Evolutionary conservation across 106 monocot genomes (phyloP).

Genomic region (Dactylorhiza incarnata): DNA sequence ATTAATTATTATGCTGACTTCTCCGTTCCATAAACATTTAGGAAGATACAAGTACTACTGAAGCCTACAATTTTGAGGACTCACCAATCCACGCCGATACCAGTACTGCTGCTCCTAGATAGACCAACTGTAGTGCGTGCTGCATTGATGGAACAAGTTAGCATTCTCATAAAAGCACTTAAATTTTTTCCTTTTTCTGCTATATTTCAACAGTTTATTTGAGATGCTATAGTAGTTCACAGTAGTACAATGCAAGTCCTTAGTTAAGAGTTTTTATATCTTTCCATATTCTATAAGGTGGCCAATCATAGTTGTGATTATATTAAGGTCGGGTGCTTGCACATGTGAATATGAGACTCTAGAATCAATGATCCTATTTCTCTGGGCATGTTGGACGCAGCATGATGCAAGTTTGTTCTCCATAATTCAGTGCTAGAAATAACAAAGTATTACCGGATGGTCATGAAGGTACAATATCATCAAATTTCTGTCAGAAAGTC

Average conservation of each 20-base stretch:
- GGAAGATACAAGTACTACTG: not conserved
- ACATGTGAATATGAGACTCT: no score
- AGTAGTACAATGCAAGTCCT: not conserved
- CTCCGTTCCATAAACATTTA: not conserved
- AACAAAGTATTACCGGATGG: no score
- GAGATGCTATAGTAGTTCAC: not conserved
- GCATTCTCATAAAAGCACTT: not conserved
- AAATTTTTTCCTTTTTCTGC: not conserved
- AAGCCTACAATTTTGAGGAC: conserved; percentile 5
- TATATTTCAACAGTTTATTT: not conserved
- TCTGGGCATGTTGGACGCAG: no score
- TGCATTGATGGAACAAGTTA: conserved; percentile 13
- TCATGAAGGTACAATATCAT: no score
- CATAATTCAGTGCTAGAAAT: no score
- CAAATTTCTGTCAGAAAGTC: no score
- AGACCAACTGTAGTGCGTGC: conserved; percentile 29
- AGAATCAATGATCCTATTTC: no score
- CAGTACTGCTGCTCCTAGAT: conserved; percentile 26
- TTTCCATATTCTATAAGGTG: no score
- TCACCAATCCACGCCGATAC: conserved; percentile 35
- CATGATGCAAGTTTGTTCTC: no score
- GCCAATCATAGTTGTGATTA: no score
- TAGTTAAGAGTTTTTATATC: no score
- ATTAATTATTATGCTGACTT: not conserved
- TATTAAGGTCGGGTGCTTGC: no score